Evolutionary conservation across 495 filamentous ascomycete genomes (phyloP).

Genomic region (Evernia prunastri): DNA sequence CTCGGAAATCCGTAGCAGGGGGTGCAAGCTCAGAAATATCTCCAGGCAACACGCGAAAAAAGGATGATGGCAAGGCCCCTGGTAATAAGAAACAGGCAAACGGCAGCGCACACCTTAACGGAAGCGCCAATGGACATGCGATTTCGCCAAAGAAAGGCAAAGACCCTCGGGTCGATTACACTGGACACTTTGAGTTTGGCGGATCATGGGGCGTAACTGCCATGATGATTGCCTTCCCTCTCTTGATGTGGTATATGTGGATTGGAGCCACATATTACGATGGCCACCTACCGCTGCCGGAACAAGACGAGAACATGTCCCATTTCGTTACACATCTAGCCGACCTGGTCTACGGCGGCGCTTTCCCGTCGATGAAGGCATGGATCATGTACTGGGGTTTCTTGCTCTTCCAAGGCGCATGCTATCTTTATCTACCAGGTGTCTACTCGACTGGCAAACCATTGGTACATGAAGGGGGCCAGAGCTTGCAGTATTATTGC

Average conservation of each 20-base stretch:
- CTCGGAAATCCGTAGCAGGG: constrained; percentile 17
- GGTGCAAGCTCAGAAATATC: constrained; percentile 13
- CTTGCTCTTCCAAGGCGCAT: constrained; percentile 71
- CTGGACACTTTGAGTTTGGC: constrained; percentile 81
- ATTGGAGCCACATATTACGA: constrained; percentile 87
- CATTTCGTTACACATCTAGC: constrained; percentile 65
- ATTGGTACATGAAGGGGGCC: constrained; percentile 69
- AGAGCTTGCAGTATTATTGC: constrained; percentile 89
- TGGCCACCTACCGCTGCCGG: constrained; percentile 67
- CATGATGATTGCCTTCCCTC: constrained; percentile 89
- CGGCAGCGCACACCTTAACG: constrained; percentile 15
- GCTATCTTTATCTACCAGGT: constrained; percentile 80
- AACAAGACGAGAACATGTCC: constrained; percentile 53
- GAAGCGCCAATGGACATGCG: constrained; percentile 34
- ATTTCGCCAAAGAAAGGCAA: constrained; percentile 54
- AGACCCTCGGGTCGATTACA: constrained; percentile 74
- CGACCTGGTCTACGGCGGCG: constrained; percentile 67
- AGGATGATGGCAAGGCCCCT: background rate
- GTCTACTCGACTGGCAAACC: constrained; percentile 79
- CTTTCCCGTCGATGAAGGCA: constrained; percentile 69
- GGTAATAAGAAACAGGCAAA: constrained; percentile 3
- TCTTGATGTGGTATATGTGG: constrained; percentile 99
- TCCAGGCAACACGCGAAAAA: background rate
- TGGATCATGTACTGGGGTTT: constrained; percentile 94
- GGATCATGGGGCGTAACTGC: constrained; percentile 66